Conservation (phyloP, 2,329 filamentous ascomycete genomes). For the Raffaelea arxii region DNA sequence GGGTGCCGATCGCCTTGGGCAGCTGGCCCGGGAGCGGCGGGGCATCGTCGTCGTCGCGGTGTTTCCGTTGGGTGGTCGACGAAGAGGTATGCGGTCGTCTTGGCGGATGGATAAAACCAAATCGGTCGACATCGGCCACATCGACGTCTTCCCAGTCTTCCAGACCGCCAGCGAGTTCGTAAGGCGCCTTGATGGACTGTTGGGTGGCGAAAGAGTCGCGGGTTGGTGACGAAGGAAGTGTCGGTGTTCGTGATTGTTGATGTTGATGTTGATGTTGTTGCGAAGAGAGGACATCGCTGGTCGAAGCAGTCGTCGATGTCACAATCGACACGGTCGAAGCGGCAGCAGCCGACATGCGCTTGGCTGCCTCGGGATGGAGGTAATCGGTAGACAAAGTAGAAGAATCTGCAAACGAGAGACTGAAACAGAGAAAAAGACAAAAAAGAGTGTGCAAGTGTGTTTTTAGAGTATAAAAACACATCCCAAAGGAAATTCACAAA, state of each 20-base stretch:
- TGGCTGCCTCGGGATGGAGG: background rate
- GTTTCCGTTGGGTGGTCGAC: constrained; percentile 15
- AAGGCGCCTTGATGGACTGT: constrained; percentile 24
- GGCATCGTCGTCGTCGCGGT: background rate
- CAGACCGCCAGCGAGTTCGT: constrained; percentile 46
- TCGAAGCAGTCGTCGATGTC: constrained; percentile 1
- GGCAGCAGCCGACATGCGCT: background rate
- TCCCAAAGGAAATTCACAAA: background rate
- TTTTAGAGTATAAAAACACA: no score
- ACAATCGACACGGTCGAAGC: background rate
- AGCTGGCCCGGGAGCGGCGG: constrained; percentile 42
- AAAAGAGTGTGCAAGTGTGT: background rate
- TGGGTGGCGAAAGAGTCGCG: constrained; percentile 20
- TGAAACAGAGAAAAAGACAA: background rate
- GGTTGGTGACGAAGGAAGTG: background rate
- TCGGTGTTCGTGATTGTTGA: background rate
- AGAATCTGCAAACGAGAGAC: background rate
- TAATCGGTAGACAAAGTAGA: background rate
- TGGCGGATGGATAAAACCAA: constrained; percentile 55
- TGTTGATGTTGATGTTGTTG: background rate
- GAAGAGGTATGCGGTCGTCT: constrained; percentile 34
- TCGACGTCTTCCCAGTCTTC: constrained; percentile 60
- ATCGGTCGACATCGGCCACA: constrained; percentile 53
- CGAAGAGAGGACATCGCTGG: background rate
- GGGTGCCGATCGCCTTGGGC: constrained; percentile 44